Conservation (phyloP, 2,329 filamentous ascomycete genomes). For the Aspergillus aculeatus region DNA sequence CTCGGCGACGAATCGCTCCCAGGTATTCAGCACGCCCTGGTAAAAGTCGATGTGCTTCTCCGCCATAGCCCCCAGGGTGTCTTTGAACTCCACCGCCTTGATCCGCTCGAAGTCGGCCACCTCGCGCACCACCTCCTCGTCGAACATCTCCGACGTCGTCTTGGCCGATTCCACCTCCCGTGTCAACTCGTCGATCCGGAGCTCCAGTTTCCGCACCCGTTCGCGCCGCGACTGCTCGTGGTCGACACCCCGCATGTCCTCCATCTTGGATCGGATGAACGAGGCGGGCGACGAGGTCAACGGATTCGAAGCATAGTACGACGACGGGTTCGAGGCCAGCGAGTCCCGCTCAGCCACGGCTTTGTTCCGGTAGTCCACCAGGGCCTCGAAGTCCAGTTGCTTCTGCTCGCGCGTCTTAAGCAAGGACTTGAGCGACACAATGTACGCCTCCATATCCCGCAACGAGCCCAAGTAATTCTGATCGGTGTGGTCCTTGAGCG, state of each 20-base stretch:
- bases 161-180: conserved; percentile 85
- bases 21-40: conserved; percentile 71
- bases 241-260: conserved; percentile 94
- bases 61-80: conserved; percentile 78
- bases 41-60: conserved; percentile 88
- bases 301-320: conserved; percentile 56
- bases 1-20: conserved; percentile 86
- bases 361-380: conserved; percentile 94
- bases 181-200: conserved; percentile 88
- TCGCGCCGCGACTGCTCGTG: conserved; percentile 89
- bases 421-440: conserved; percentile 77
- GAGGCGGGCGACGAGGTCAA: conserved; percentile 68
- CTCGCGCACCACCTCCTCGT: conserved; percentile 92
- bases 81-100: conserved; percentile 88
- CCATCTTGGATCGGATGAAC: conserved; percentile 90
- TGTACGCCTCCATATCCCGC: conserved; percentile 94
- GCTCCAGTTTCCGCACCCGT: conserved; percentile 81
- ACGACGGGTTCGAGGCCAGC: conserved; percentile 63
- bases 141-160: conserved; percentile 85
- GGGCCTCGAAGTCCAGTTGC: conserved; percentile 92
- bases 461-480: conserved; percentile 92
- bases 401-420: conserved; percentile 95
- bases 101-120: conserved; percentile 94
- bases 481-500: conserved; percentile 87
- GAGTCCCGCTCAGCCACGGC: conserved; percentile 82